Evolutionary conservation across 441 rosid species (phyloP), one percentile per base, ranked within the genome.

Genomic region (Pelargonium myrrhifolium): DNA sequence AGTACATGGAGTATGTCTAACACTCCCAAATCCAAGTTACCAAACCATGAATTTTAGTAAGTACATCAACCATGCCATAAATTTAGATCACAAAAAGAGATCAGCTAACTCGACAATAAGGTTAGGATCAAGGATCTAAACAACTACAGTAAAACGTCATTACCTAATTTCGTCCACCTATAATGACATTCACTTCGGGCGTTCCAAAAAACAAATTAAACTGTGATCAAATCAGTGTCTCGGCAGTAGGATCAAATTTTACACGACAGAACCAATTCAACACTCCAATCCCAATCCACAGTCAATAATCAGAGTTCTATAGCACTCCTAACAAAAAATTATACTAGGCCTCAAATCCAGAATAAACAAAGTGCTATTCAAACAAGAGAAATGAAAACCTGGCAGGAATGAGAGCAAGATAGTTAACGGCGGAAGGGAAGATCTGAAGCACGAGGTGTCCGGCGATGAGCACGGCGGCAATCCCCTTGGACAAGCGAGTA

Each of bases 361-460:
- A 47, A 47, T 3, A 47, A 14, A 6, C 58, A 6, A 6, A 51
- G 6, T 12, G 6, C 21, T 15, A 51, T 6, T 1, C 55, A 51
- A 51, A 51, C 6, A n/a, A 15, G 14, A 51, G 58, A 15, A 15
- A 15, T 51, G 21, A 51, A 15, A 51, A 15, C 97, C 87, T 87
- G 39, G 99, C 96, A 28, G 98, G 99, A 79, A 94, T 92, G 10
- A 94, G 86, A 66, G 98, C 94, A 67, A 94, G 92, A 74, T 88
- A 90, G 45, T 73, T 18, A 58, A 88, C 73, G 58, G 97, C 78
- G 1, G 89, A 64, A 45, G 99, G 99, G 49, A 92, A 65, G 80
- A 89, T 74, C 79, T 85, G 99, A 78, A 89, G 92, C 35, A 84
- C 77, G 80, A 82, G 47, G 84, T 94, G 94, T 1, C 90, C 97